Conservation (phyloP, 2,329 filamentous ascomycete genomes). For the Chaetomium globosum region DNA sequence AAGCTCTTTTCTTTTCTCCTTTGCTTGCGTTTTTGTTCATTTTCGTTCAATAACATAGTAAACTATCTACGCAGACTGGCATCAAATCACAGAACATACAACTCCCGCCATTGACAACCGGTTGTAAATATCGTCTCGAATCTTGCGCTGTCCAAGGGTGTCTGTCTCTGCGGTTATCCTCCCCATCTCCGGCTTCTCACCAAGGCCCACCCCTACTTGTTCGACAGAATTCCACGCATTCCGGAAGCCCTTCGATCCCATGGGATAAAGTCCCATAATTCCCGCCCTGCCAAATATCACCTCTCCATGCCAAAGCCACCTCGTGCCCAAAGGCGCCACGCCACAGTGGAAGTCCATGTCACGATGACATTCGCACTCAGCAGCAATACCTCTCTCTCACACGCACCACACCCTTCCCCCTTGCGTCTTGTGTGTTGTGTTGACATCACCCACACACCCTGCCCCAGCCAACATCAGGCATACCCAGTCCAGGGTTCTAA, state of each 20-base stretch:
- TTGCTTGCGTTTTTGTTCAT: neutral
- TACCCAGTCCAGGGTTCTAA: neutral
- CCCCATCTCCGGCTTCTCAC: neutral
- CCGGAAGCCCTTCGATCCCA: neutral
- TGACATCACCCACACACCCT: neutral
- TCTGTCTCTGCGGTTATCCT: too few species aligned
- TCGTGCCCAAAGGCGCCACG: neutral
- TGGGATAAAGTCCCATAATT: neutral
- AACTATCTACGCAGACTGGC: neutral
- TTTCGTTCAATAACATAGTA: neutral
- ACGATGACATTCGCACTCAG: neutral
- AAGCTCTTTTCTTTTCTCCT: neutral
- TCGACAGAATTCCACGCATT: too few species aligned
- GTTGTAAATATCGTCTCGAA: neutral
- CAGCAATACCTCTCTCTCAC: neutral
- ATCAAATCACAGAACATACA: neutral
- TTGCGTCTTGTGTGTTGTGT: too few species aligned
- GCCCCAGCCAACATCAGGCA: neutral
- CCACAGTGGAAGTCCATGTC: neutral
- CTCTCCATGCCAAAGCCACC: neutral
- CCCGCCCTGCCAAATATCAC: neutral
- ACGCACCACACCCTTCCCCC: too few species aligned
- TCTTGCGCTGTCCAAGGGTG: neutral
- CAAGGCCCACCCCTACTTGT: neutral
- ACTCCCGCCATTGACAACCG: neutral